A percentile compares a stretch with the other conserved stretches of the same genome.
phyloP scores from a whole-genome alignment of 176 grass and related monocot genomes.

The Areca catechu region DNA sequence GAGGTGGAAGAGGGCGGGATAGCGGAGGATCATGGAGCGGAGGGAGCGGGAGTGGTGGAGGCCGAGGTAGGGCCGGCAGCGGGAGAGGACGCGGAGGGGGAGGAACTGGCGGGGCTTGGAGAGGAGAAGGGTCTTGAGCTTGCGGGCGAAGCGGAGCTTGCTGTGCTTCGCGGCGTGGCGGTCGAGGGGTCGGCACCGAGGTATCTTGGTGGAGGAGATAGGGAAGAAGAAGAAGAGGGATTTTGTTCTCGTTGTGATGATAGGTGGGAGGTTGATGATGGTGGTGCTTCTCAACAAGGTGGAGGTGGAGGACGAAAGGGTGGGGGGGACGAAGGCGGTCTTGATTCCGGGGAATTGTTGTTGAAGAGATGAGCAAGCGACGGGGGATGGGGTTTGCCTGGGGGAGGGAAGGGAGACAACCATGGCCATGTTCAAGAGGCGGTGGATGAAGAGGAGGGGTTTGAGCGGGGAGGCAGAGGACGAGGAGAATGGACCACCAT shows the following conservation, averaged over 20 bases:
- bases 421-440: no score
- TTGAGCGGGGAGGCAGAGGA: no score
- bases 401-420: no score
- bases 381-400: no score
- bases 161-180: constrained; percentile 46
- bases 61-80: constrained; percentile 51
- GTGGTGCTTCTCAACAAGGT: not conserved
- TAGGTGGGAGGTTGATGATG: not conserved
- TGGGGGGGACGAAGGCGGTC: constrained; percentile 4
- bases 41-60: constrained; percentile 38
- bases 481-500: no score
- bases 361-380: no score
- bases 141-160: constrained; percentile 62
- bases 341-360: not conserved
- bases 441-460: no score
- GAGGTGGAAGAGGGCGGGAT: constrained; percentile 54
- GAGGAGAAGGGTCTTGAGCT: constrained; percentile 63
- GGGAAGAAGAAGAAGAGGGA: not conserved
- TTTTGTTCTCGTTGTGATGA: not conserved
- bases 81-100: constrained; percentile 55
- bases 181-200: constrained; percentile 51
- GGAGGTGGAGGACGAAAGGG: not conserved
- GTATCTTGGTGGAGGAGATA: constrained; percentile 21
- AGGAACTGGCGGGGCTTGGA: constrained; percentile 67
- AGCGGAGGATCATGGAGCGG: constrained; percentile 53